phyloP scores from a whole-genome alignment of 1,284 basidiomycete species.

The Stygiomarasmius scandens region DNA sequence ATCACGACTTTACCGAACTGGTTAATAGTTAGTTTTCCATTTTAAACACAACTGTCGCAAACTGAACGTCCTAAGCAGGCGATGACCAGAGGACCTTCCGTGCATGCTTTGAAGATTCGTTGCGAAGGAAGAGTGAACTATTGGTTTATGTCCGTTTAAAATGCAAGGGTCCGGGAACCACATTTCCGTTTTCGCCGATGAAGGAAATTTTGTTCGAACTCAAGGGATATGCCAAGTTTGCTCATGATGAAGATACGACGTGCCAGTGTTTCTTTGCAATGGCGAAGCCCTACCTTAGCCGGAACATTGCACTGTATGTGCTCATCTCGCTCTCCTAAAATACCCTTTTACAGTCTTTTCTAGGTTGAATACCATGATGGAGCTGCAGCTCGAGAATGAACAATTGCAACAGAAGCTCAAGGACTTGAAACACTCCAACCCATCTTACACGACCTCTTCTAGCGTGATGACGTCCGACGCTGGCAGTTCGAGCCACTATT shows the following conservation, averaged over 20 bases:
- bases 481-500: conserved; percentile 5
- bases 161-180: conserved; percentile 25
- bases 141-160: conserved; percentile 67
- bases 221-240: conserved; percentile 65
- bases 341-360: no score
- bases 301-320: conserved; percentile 69
- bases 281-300: conserved; percentile 77
- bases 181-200: conserved; percentile 9
- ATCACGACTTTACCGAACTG: conserved; percentile 64
- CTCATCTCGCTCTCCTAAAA: conserved; percentile 16
- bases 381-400: conserved; percentile 79
- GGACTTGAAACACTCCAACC: conserved; percentile 34
- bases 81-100: conserved; percentile 66
- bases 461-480: conserved; percentile 1
- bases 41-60: background rate
- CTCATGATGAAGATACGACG: conserved; percentile 35
- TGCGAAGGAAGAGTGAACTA: conserved; percentile 50
- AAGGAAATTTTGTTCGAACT: conserved; percentile 74
- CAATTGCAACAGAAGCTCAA: conserved; percentile 57
- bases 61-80: conserved; percentile 36
- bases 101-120: conserved; percentile 55
- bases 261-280: conserved; percentile 69
- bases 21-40: conserved; percentile 56
- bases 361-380: conserved; percentile 78
- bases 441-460: conserved; percentile 13